These are phyloP conservation scores for Oropetium thomaeum DNA, from an alignment of 176 grass and related monocot species.

Conservation along the genomic window DNA sequence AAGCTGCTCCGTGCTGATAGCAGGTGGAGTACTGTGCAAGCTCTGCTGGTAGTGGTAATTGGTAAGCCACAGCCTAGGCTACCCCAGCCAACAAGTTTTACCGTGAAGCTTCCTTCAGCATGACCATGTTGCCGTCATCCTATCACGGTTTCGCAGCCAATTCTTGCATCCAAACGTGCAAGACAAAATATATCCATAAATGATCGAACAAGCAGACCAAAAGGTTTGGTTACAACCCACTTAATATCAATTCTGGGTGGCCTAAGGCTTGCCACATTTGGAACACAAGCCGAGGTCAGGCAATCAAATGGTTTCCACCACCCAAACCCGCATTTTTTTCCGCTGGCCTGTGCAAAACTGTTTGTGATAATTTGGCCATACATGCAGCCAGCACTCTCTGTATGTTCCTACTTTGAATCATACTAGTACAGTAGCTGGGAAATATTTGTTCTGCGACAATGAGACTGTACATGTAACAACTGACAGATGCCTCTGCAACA, in stretches of 20 bases:
- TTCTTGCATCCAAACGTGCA: not conserved
- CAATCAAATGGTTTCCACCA: not conserved
- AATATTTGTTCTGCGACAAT: conserved; percentile 3
- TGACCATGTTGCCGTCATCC: not conserved
- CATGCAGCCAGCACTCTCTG: conserved; percentile 9
- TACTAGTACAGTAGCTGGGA: not conserved
- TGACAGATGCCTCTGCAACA: conserved; percentile 25
- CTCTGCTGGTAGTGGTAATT: not conserved
- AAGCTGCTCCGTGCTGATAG: not conserved
- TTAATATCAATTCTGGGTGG: not conserved
- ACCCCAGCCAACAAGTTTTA: not conserved
- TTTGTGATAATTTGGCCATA: conserved; percentile 24
- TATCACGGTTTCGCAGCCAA: not conserved
- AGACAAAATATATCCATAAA: not conserved
- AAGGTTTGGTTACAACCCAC: not conserved
- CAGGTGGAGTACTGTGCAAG: not conserved
- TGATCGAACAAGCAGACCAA: not conserved
- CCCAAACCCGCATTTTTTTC: not conserved
- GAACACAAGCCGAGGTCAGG: no score
- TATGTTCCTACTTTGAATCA: not conserved
- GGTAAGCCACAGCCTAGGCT: not conserved
- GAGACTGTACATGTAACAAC: conserved; percentile 24
- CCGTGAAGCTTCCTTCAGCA: not conserved
- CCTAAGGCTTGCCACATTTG: no score
- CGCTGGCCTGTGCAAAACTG: conserved; percentile 6